These are phyloP conservation scores for Raffaelea ambrosiae DNA, from an alignment of 2,329 filamentous ascomycete genomes.

Conservation along the genomic window DNA sequence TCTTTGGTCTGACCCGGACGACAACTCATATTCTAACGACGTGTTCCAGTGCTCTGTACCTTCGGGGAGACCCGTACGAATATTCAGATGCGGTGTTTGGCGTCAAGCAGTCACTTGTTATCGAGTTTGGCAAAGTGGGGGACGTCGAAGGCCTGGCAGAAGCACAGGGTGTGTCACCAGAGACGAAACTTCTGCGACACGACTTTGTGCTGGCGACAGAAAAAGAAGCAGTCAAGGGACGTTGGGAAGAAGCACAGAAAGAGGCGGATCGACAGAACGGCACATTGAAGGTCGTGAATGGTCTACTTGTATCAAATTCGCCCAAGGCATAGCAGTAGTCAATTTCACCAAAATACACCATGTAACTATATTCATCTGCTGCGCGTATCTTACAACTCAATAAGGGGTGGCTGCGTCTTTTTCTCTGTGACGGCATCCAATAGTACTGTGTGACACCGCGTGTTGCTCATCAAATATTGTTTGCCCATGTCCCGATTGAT, in stretches of 20 bases:
- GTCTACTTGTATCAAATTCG: too few species aligned
- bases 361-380: too few species aligned
- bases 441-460: too few species aligned
- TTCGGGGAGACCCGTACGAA: constrained; percentile 71
- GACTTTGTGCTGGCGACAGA: neutral
- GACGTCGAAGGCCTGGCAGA: constrained; percentile 12
- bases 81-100: constrained; percentile 78
- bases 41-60: constrained; percentile 67
- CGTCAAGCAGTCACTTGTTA: constrained; percentile 71
- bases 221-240: neutral
- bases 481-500: too few species aligned
- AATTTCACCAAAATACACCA: too few species aligned
- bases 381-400: too few species aligned
- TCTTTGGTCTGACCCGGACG: neutral
- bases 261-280: too few species aligned
- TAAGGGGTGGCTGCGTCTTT: too few species aligned
- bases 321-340: too few species aligned
- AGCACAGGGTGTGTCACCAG: neutral
- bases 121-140: constrained; percentile 46
- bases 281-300: too few species aligned
- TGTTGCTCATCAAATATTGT: too few species aligned
- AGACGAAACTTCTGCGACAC: neutral
- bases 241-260: neutral
- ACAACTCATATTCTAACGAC: neutral
- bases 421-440: too few species aligned